These are phyloP conservation scores for Smittium culicis DNA, from an alignment of 371 early-diverging fungal genomes.

Conservation along the genomic window DNA sequence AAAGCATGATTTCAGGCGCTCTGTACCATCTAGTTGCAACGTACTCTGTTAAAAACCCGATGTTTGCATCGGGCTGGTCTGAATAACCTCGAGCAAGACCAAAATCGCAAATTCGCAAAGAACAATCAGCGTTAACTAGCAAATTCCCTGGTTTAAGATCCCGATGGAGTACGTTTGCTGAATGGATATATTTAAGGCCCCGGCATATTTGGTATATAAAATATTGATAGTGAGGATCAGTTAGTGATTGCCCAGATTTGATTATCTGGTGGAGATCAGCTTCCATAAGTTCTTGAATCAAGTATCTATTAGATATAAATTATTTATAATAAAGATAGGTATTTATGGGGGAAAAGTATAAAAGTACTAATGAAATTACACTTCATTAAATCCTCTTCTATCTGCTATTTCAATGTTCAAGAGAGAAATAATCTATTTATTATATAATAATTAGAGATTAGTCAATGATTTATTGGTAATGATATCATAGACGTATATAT, in stretches of 20 bases:
- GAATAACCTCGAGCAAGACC: constrained; percentile 87
- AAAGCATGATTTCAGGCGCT: constrained; percentile 95
- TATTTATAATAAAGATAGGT: background rate
- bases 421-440: constrained; percentile 63
- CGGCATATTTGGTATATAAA: constrained; percentile 95
- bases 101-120: constrained; percentile 91
- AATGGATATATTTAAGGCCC: constrained; percentile 95
- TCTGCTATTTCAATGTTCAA: constrained; percentile 75
- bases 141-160: constrained; percentile 96
- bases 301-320: constrained; percentile 26
- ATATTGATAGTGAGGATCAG: constrained; percentile 95
- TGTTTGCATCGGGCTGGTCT: constrained; percentile 64
- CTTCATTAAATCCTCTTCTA: constrained; percentile 60
- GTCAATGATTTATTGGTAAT: too few relatives aligned
- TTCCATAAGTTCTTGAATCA: constrained; percentile 93
- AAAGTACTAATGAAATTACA: constrained; percentile 42
- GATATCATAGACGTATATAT: too few relatives aligned
- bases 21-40: constrained; percentile 98
- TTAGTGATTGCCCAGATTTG: constrained; percentile 85
- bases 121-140: constrained; percentile 95
- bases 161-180: constrained; percentile 95
- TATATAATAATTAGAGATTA: background rate
- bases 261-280: constrained; percentile 97
- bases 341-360: too few relatives aligned
- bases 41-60: constrained; percentile 91